phyloP scores from a whole-genome alignment of 192 early-diverging fungal species.

The Rhizoclosmatium globosum region DNA sequence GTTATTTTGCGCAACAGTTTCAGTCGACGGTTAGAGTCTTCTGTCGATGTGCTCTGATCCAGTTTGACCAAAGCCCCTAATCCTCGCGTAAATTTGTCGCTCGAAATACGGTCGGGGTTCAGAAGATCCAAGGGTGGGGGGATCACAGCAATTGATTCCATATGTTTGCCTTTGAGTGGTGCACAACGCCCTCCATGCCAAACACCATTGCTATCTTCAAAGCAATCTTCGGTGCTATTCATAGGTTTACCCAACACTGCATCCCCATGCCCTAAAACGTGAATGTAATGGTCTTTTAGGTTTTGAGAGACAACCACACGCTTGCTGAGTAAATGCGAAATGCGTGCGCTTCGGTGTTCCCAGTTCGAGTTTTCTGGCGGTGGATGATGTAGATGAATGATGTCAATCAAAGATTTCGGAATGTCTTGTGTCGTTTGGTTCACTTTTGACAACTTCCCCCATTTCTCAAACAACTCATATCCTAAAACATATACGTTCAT shows the following conservation, averaged over 20 bases:
- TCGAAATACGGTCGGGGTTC: background rate
- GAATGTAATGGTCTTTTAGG: slow-evolving; percentile 22
- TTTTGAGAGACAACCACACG: slow-evolving; percentile 38
- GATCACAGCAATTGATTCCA: slow-evolving; percentile 27
- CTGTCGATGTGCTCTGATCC: background rate
- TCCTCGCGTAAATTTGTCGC: background rate
- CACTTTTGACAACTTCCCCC: background rate
- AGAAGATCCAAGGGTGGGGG: slow-evolving; percentile 36
- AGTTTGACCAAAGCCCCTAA: background rate
- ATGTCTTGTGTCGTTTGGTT: background rate
- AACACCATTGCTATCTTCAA: background rate
- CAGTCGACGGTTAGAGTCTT: background rate
- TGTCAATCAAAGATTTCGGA: slow-evolving; percentile 32
- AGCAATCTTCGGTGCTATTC: background rate
- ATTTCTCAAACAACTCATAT: slow-evolving; percentile 12
- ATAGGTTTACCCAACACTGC: slow-evolving; percentile 16
- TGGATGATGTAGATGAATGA: slow-evolving; percentile 41
- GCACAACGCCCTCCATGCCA: slow-evolving; percentile 12
- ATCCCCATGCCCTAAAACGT: slow-evolving; percentile 37
- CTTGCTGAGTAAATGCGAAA: slow-evolving; percentile 5
- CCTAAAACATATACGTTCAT: background rate
- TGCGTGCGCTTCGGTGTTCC: slow-evolving; percentile 41
- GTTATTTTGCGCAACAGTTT: background rate
- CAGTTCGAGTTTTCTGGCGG: slow-evolving; percentile 40
- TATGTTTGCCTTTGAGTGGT: slow-evolving; percentile 4